phyloP scores from a whole-genome alignment of 768 basidiomycete genomes.

The Suillus brevipes region DNA sequence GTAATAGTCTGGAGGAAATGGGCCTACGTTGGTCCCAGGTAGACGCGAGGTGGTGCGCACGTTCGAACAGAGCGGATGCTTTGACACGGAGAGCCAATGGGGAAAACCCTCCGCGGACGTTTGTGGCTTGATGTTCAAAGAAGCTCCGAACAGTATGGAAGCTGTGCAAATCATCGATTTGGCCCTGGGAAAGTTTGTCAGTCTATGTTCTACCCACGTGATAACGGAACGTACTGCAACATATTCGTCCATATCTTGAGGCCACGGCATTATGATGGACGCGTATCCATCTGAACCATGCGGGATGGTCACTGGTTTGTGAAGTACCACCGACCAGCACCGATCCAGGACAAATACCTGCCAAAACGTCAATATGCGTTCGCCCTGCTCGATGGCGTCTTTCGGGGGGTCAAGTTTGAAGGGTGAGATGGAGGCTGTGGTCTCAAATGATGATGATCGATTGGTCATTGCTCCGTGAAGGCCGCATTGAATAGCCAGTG shows the following conservation, averaged over 20 bases:
- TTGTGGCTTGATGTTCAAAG: slow-evolving; percentile 56
- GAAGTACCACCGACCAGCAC: slow-evolving; percentile 76
- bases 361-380: slow-evolving; percentile 79
- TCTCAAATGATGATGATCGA: slow-evolving; percentile 32
- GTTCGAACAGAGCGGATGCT: slow-evolving; percentile 73
- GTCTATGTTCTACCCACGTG: slow-evolving; percentile 9
- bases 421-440: slow-evolving; percentile 31
- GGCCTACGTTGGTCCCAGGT: slow-evolving; percentile 59
- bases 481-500: slow-evolving; percentile 72
- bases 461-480: slow-evolving; percentile 50
- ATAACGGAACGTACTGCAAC: slow-evolving; percentile 50
- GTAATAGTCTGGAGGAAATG: slow-evolving; percentile 15
- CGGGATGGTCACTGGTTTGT: slow-evolving; percentile 63
- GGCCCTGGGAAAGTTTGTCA: slow-evolving; percentile 47
- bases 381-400: slow-evolving; percentile 62
- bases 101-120: slow-evolving; percentile 55
- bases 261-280: slow-evolving; percentile 75
- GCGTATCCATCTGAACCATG: slow-evolving; percentile 59
- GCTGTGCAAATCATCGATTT: slow-evolving; percentile 49
- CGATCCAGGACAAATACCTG: slow-evolving; percentile 80
- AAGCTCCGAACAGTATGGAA: slow-evolving; percentile 64
- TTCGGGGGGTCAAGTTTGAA: slow-evolving; percentile 59
- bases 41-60: slow-evolving; percentile 59
- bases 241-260: slow-evolving; percentile 71
- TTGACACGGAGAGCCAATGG: slow-evolving; percentile 67